Percentiles rank a stretch among this genome's conserved stretches.
These are phyloP conservation scores for Botryotinia convoluta DNA, from an alignment of 2,329 filamentous ascomycete genomes.

Conservation along the genomic window DNA sequence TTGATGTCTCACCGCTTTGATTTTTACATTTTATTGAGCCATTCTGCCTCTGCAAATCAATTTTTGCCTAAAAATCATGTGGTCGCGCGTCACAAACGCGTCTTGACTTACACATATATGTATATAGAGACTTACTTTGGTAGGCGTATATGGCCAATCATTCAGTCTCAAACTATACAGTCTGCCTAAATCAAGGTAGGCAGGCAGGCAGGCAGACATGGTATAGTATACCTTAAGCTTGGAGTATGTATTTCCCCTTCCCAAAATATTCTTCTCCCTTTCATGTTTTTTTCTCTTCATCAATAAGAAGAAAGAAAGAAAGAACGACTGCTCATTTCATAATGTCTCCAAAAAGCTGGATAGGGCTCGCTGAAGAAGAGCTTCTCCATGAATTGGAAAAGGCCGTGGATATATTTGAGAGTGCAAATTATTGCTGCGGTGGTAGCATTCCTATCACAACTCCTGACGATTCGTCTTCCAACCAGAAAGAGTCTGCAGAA, in stretches of 20 bases:
- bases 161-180: not conserved
- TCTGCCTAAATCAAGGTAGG: not conserved
- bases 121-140: no score
- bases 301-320: not conserved
- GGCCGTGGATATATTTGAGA: not conserved
- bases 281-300: not conserved
- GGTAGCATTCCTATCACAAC: not conserved
- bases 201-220: not conserved
- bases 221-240: not conserved
- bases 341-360: not conserved
- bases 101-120: not conserved
- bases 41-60: not conserved
- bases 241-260: not conserved
- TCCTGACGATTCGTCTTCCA: not conserved
- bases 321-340: not conserved
- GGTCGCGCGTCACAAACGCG: not conserved
- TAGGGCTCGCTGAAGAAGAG: not conserved
- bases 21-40: no score
- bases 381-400: not conserved
- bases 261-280: not conserved
- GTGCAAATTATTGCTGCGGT: not conserved
- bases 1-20: not conserved
- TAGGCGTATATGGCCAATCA: no score
- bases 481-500: no score
- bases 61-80: not conserved